Percentiles rank a stretch among this genome's conserved stretches.
phyloP scores from a whole-genome alignment of 257 asterid genomes.

The Nicotiana attenuata region DNA sequence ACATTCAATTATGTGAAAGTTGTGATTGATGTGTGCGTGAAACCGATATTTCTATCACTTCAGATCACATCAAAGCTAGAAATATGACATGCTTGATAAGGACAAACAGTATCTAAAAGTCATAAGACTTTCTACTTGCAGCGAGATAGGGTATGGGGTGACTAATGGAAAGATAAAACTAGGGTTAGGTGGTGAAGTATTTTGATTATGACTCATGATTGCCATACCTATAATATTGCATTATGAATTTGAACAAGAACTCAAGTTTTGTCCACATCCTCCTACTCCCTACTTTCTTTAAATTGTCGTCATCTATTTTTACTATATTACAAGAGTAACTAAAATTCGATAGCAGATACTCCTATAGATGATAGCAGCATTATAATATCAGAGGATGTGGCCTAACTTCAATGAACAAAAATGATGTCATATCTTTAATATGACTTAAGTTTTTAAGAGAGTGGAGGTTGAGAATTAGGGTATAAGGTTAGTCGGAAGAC shows the following conservation, averaged over 20 bases:
- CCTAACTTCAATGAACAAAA: not conserved
- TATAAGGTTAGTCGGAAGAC: too few species aligned
- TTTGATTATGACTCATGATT: constrained; percentile 9
- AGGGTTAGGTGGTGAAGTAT: not conserved
- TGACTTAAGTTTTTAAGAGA: too few species aligned
- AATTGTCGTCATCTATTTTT: not conserved
- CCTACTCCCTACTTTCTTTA: not conserved
- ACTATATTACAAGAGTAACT: not conserved
- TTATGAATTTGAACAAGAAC: constrained; percentile 5
- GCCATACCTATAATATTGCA: not conserved
- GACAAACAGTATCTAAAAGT: not conserved
- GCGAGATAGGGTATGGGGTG: not conserved
- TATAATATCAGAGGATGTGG: not conserved
- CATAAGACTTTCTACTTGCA: not conserved
- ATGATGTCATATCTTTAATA: too few species aligned
- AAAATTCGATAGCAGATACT: not conserved
- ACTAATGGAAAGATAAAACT: not conserved
- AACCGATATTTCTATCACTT: not conserved
- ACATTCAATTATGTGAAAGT: not conserved
- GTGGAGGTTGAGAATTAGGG: rapidly evolving
- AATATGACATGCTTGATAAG: not conserved
- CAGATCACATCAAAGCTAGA: not conserved
- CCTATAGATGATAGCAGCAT: not conserved
- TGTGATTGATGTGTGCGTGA: not conserved
- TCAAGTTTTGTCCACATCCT: constrained; percentile 7